Base-by-base conservation (phyloP, 164 flowering plant genomes). In the Vitis amurensis region DNA sequence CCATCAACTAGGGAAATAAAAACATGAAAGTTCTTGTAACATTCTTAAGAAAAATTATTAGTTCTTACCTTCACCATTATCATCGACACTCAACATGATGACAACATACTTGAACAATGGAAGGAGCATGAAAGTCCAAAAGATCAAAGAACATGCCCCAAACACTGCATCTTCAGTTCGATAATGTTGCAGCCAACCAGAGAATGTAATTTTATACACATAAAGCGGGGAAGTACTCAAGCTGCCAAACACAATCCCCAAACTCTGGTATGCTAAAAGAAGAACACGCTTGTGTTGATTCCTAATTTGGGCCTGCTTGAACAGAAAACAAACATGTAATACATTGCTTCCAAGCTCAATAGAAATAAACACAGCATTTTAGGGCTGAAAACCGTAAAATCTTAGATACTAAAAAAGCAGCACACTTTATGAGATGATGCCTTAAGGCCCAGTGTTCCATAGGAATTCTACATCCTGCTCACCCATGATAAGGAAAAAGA, bases 171-270 rank as follows among this genome's bases (percentile, higher is more conserved):
- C 91, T 69, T 89, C 92, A 66, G 52, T 79, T 64, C 68, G 82
- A 73, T 83, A 71, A 15, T 75, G 29, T 1, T 3, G 71, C 72
- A 87, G 69, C 19, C 73, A 79, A 55, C 87, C 92, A 8, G 83
- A 77, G 68, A 90, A 89, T 44, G 83, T 76, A 71, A 85, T 80
- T 56, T 69, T 80, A 70, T 80, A 92, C 50, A 89, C 95, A 81
- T 90, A 90, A 31, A 92, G 87, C 1, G 97, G 95, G 64, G 95
- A 86, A 52, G 84, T 87, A 81, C 87, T 84, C 77, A 90, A 72
- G 76, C 80, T 89, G 51, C 91, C 90, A 77, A 80, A 92, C 3
- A 87, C 85, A 17, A 86, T 76, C 9, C 97, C 95, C 47, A 90
- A 80, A 77, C 97, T 89, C 79, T 84, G 92, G 69, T 90, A 90